A percentile compares a stretch with the other conserved stretches of the same genome.
Conservation (phyloP, 192 early-diverging fungal species). For the Coemansia sp. region DNA sequence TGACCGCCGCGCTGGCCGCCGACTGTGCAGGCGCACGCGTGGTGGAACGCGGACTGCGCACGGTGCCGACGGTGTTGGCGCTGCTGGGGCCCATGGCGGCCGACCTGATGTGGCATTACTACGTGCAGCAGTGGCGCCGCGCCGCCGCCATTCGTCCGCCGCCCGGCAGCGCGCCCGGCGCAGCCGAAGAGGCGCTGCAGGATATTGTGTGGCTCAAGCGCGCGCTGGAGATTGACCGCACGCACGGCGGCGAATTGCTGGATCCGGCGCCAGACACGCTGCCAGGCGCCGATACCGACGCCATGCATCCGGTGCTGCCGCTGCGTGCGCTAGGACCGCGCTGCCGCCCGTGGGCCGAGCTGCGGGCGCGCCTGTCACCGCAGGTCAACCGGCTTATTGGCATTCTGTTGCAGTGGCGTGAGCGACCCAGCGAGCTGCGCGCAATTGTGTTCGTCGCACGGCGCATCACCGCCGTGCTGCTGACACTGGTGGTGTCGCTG, state of each 20-base stretch:
- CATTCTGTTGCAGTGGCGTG: constrained; percentile 55
- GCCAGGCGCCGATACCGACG: background rate
- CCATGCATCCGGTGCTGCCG: constrained; percentile 16
- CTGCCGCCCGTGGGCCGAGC: constrained; percentile 22
- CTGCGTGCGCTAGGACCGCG: constrained; percentile 3
- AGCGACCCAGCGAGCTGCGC: constrained; percentile 58
- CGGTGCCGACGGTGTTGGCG: constrained; percentile 40
- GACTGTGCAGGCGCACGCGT: constrained; percentile 29
- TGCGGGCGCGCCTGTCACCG: constrained; percentile 53
- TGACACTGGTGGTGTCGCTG: constrained; percentile 50
- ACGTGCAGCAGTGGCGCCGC: constrained; percentile 44
- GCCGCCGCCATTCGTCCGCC: constrained; percentile 19
- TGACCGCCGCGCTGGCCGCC: constrained; percentile 37
- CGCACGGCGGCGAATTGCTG: background rate
- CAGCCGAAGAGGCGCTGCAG: background rate
- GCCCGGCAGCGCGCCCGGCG: background rate
- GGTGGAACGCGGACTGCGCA: constrained; percentile 44
- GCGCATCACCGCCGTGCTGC: constrained; percentile 65
- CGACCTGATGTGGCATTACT: constrained; percentile 63
- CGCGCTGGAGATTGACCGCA: constrained; percentile 13
- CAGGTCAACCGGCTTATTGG: constrained; percentile 67
- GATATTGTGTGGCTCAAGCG: constrained; percentile 9
- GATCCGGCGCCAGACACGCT: background rate
- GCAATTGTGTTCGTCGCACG: constrained; percentile 85
- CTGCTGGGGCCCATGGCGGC: constrained; percentile 77